A percentile compares a stretch with the other conserved stretches of the same genome.
phyloP scores from a whole-genome alignment of 352 stramenopile genomes.

The Pythium aquatile region DNA sequence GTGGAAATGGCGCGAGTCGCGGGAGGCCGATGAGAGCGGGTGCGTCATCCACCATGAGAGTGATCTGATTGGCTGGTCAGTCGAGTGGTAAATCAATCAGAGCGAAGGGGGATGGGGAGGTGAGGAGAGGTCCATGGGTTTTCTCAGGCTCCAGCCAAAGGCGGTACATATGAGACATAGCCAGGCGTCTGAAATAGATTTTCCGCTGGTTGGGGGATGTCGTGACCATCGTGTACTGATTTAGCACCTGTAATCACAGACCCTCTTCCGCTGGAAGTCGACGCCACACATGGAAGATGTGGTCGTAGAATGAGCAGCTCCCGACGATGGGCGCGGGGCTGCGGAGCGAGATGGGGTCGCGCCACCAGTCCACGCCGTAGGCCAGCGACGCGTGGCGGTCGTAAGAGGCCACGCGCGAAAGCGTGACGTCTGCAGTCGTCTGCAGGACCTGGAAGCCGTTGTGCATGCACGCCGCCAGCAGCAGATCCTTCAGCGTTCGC shows the following conservation, averaged over 20 bases:
- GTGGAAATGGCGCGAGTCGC: not conserved
- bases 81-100: slow-evolving; percentile 8
- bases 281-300: slow-evolving; percentile 72
- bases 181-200: not conserved
- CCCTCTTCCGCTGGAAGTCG: not conserved
- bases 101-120: not conserved
- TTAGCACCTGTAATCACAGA: slow-evolving; percentile 3
- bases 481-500: slow-evolving; percentile 32
- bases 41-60: slow-evolving; percentile 8
- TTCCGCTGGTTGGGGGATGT: not conserved
- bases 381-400: slow-evolving; percentile 72
- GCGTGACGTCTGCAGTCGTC: slow-evolving; percentile 5
- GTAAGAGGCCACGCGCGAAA: slow-evolving; percentile 40
- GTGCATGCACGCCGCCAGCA: slow-evolving; percentile 85
- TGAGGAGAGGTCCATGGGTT: not conserved
- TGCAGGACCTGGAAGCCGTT: slow-evolving; percentile 81
- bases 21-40: slow-evolving; percentile 9
- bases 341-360: slow-evolving; percentile 35
- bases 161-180: not conserved
- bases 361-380: slow-evolving; percentile 85
- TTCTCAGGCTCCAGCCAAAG: slow-evolving; percentile 10
- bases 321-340: slow-evolving; percentile 49
- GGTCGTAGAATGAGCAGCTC: slow-evolving; percentile 84
- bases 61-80: slow-evolving; percentile 14
- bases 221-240: slow-evolving; percentile 11